Evolutionary conservation across 148 eudicot genomes (phyloP).

Genomic region (Gaultheria prostrata): DNA sequence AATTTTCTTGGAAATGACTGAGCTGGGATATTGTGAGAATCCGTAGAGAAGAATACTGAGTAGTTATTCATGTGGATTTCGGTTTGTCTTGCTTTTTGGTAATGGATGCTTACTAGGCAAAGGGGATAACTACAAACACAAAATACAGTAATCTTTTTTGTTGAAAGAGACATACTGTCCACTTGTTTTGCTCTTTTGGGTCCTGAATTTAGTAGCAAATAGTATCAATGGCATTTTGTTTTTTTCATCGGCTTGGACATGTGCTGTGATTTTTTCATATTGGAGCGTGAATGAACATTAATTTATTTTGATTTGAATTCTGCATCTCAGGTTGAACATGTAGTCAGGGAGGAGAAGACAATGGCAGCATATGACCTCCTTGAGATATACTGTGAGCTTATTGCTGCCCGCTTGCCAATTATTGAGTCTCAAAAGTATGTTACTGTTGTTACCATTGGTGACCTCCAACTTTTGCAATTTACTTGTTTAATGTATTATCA

Average conservation of each 20-base stretch:
- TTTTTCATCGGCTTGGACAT: background rate
- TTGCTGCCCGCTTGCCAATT: constrained; percentile 82
- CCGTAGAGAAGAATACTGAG: background rate
- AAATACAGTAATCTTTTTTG: background rate
- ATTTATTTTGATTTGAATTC: background rate
- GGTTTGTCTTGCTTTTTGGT: background rate
- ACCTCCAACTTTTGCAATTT: background rate
- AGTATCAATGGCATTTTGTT: background rate
- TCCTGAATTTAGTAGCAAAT: background rate
- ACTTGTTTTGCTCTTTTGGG: background rate
- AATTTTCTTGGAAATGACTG: background rate
- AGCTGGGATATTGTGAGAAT: background rate
- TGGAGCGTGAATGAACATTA: background rate
- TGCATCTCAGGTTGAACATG: constrained; percentile 84
- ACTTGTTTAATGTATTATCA: background rate
- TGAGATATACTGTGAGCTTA: constrained; percentile 85
- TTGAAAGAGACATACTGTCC: background rate
- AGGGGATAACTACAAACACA: background rate
- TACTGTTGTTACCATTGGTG: background rate
- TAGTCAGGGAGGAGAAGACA: constrained; percentile 87
- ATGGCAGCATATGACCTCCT: constrained; percentile 82
- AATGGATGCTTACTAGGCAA: background rate
- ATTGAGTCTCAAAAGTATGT: constrained; percentile 95
- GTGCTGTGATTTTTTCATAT: background rate
- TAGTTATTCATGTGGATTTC: background rate